Conservation (phyloP, 768 basidiomycete genomes). For the Pleurotus platypus region DNA sequence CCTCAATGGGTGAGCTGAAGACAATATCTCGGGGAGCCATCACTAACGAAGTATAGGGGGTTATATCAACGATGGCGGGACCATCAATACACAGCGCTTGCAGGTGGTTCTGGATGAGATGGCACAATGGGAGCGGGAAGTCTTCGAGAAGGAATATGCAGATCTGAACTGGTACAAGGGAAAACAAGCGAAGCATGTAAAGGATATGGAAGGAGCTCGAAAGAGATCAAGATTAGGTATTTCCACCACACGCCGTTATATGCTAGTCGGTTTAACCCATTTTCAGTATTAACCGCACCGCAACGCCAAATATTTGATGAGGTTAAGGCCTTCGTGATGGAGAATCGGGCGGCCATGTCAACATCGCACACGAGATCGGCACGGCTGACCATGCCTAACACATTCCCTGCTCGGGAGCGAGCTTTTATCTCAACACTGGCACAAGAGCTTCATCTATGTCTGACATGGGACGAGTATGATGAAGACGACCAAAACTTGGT, state of each 20-base stretch:
- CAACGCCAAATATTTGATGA: constrained; percentile 79
- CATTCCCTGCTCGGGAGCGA: constrained; percentile 76
- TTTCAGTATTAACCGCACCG: constrained; percentile 62
- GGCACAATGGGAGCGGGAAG: constrained; percentile 80
- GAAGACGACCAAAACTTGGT: constrained; percentile 77
- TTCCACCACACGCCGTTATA: constrained; percentile 17
- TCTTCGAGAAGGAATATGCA: constrained; percentile 88
- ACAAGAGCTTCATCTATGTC: constrained; percentile 67
- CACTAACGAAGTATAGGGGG: constrained; percentile 53
- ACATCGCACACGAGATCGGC: constrained; percentile 29
- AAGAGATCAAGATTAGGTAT: constrained; percentile 63
- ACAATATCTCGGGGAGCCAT: not conserved
- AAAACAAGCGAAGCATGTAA: constrained; percentile 75
- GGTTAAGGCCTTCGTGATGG: constrained; percentile 73
- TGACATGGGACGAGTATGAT: constrained; percentile 95
- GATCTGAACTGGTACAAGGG: constrained; percentile 94
- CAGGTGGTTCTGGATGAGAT: constrained; percentile 90
- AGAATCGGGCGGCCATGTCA: constrained; percentile 31
- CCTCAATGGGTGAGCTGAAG: constrained; percentile 53
- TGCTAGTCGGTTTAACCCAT: not conserved
- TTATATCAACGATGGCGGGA: constrained; percentile 88
- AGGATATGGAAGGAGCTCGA: constrained; percentile 59
- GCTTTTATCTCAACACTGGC: constrained; percentile 76
- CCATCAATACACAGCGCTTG: constrained; percentile 73
- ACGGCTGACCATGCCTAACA: constrained; percentile 68